These are phyloP conservation scores for Solanum habrochaites DNA, from an alignment of 257 asterid species.

Conservation along the genomic window DNA sequence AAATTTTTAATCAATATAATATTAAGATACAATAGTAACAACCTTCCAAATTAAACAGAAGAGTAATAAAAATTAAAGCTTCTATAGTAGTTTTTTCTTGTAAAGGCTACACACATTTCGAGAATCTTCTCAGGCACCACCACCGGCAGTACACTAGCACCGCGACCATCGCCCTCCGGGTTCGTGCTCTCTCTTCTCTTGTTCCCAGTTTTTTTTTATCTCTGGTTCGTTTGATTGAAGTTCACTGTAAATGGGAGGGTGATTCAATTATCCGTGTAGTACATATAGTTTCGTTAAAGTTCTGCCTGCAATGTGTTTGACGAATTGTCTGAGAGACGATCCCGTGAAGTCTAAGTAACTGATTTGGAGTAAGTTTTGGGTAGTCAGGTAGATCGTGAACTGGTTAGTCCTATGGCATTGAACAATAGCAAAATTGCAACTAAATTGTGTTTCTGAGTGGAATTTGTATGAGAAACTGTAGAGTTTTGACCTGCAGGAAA, in stretches of 20 bases:
- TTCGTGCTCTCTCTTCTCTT: neutral
- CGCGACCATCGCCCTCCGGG: neutral
- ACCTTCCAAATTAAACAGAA: neutral
- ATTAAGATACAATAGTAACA: no score
- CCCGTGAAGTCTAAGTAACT: neutral
- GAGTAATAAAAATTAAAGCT: neutral
- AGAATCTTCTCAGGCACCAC: neutral
- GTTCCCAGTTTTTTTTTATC: neutral
- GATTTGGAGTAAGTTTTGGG: neutral
- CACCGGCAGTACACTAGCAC: neutral
- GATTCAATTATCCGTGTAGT: no score
- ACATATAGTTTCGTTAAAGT: neutral
- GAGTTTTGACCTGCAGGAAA: neutral
- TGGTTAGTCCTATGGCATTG: neutral
- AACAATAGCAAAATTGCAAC: neutral
- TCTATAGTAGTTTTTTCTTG: neutral
- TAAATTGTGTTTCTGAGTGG: neutral
- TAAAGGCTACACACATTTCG: neutral
- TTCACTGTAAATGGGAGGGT: neutral
- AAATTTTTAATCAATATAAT: no score
- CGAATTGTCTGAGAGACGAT: neutral
- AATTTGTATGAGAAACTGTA: neutral
- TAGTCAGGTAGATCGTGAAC: neutral
- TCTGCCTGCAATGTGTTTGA: neutral
- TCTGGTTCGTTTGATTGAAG: neutral